Conservation (phyloP, 192 early-diverging fungal species). For the Entomortierella lignicola region DNA sequence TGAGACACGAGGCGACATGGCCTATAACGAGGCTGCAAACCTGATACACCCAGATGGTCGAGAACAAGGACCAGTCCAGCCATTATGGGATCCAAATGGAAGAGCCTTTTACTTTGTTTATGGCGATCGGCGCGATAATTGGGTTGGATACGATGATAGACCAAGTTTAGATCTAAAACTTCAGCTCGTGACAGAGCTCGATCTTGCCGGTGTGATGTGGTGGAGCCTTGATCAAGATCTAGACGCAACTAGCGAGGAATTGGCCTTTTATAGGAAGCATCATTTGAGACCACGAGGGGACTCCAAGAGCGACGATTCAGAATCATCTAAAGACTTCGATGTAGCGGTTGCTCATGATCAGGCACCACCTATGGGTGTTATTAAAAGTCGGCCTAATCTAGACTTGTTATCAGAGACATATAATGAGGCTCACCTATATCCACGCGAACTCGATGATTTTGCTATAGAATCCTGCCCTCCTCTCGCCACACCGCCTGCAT, state of each 20-base stretch:
- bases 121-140: constrained; percentile 18
- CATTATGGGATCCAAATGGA: constrained; percentile 26
- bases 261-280: not conserved
- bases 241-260: constrained; percentile 18
- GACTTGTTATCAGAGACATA: not conserved
- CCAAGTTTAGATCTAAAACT: constrained; percentile 40
- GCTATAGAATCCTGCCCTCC: not conserved
- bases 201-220: constrained; percentile 47
- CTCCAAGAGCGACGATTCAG: no score
- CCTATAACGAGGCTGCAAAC: constrained; percentile 36
- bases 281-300: not conserved
- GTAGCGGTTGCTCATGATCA: no score
- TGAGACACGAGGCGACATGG: constrained; percentile 33
- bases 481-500: constrained; percentile 4
- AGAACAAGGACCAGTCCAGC: not conserved
- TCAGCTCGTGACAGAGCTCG: constrained; percentile 30
- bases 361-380: no score
- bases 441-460: not conserved
- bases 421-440: not conserved
- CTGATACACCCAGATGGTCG: constrained; percentile 3
- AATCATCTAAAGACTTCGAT: no score
- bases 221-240: constrained; percentile 50
- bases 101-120: constrained; percentile 49
- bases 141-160: constrained; percentile 44
- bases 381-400: no score